Conservation (phyloP, 116 monocot genomes). For the Posidonia oceanica region DNA sequence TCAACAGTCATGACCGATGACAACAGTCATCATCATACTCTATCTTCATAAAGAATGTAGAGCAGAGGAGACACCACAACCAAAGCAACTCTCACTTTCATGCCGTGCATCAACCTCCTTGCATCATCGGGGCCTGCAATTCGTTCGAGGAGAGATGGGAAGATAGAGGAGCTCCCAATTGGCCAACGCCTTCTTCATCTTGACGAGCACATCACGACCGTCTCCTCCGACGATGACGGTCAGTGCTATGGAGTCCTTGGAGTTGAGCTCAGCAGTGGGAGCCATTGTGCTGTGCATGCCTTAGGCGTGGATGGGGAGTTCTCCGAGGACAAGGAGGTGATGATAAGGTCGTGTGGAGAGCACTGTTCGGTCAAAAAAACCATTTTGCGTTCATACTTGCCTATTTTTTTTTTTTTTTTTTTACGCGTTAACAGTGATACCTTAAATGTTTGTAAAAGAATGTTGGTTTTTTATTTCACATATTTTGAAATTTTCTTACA, state of each 20-base stretch:
- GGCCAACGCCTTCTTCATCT: constrained; percentile 1
- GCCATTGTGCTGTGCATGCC: constrained; percentile 2
- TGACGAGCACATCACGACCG: background rate
- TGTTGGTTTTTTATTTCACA: too few relatives aligned
- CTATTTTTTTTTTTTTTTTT: too few relatives aligned
- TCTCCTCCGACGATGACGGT: background rate
- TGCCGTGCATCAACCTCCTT: constrained; percentile 21
- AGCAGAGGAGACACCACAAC: constrained; percentile 41
- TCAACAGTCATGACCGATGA: too few relatives aligned
- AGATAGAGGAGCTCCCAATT: background rate
- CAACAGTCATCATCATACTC: too few relatives aligned
- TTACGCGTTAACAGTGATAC: too few relatives aligned
- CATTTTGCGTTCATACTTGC: too few relatives aligned
- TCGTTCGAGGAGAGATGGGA: background rate
- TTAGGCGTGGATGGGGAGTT: background rate
- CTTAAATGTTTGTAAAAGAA: too few relatives aligned
- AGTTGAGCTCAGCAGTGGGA: background rate
- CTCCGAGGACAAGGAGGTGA: background rate
- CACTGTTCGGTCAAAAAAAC: too few relatives aligned
- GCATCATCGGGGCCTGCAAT: background rate
- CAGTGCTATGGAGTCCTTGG: constrained; percentile 2
- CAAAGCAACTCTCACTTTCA: constrained; percentile 33
- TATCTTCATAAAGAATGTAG: constrained; percentile 39
- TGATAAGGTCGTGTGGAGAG: too few relatives aligned
- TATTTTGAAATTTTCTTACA: too few relatives aligned